These are phyloP conservation scores for Solanum hybrid DNA, from an alignment of 305 asterid species.

Conservation along the genomic window DNA sequence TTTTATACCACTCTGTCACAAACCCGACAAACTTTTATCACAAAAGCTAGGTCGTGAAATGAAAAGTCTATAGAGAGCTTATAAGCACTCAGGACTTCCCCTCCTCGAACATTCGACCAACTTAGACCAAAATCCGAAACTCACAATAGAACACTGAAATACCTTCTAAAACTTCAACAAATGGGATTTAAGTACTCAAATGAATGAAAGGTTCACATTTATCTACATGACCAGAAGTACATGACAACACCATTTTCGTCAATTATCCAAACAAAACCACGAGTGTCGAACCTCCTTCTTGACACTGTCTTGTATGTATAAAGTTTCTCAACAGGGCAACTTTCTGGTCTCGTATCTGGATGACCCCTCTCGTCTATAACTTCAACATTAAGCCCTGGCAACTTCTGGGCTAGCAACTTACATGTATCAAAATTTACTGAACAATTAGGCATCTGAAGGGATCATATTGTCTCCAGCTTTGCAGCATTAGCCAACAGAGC, in stretches of 20 bases:
- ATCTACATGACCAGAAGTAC: not conserved
- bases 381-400: slow-evolving; percentile 79
- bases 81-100: not conserved
- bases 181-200: not conserved
- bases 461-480: slow-evolving; percentile 99
- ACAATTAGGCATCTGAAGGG: slow-evolving; percentile 99
- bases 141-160: not conserved
- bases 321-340: slow-evolving; percentile 63
- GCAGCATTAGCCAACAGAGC: slow-evolving; percentile 93
- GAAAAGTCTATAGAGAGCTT: not conserved
- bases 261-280: slow-evolving; percentile 8
- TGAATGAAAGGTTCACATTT: not conserved
- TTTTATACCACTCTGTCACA: not conserved
- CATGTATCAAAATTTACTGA: slow-evolving; percentile 82
- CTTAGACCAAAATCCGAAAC: not conserved
- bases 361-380: slow-evolving; percentile 83
- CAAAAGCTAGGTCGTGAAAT: not conserved
- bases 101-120: not conserved
- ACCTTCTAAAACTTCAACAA: not conserved
- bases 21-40: not conserved
- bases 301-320: slow-evolving; percentile 68
- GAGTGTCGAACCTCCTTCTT: slow-evolving; percentile 76
- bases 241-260: not conserved
- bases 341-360: slow-evolving; percentile 59
- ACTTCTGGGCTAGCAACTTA: too few species aligned